Base-by-base conservation (phyloP, 306 rosid species). In the Glycine latifolia region DNA sequence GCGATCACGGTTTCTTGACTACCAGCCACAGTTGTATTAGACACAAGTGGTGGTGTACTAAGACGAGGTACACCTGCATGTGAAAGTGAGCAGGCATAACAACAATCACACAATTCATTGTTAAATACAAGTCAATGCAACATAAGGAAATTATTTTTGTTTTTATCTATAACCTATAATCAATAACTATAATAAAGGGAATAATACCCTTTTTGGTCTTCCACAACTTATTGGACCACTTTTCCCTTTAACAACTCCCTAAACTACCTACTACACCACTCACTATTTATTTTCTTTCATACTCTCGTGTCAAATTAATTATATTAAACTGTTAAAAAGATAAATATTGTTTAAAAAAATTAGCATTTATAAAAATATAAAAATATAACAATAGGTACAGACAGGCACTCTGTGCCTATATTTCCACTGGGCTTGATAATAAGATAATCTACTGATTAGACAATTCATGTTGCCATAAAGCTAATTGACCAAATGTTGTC, bases 11-110 rank as follows among this genome's bases (percentile, higher is more conserved):
- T 87, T 85, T 93, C 99, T 88, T 81, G 97, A 84, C 84, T 88
- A 77, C 81, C 85, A 85, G 87, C 46, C 73, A 70, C 79, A 81
- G 95, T 67, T 70, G 86, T 44, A 87, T 77, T 91, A 48, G 94
- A 67, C 88, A 95, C 82, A 71, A 88, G 97, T 68, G 99, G 99
- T 9, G 99, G 99, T 71, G 99, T 90, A 88, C 92, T 95, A 70
- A 95, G 97, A 78, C 99, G 99, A 74, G 99, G 99, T 70, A 95
- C 99, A 39, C 99, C 99, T 95, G 91, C 88, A 90, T 44, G 79
- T 60, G 50, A 60, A 87, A 79, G 73, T 53, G 41, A 76, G 67
- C 56, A 73, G 69, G 63, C 67, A 48, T 74, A 78, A 74, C 47
- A 60, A 81, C 33, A 54, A 58, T 56, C 15, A 39, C 58, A 80